Evolutionary conservation across 805 yeast species (phyloP).

Genomic region (Yamadazyma phyllophila): DNA sequence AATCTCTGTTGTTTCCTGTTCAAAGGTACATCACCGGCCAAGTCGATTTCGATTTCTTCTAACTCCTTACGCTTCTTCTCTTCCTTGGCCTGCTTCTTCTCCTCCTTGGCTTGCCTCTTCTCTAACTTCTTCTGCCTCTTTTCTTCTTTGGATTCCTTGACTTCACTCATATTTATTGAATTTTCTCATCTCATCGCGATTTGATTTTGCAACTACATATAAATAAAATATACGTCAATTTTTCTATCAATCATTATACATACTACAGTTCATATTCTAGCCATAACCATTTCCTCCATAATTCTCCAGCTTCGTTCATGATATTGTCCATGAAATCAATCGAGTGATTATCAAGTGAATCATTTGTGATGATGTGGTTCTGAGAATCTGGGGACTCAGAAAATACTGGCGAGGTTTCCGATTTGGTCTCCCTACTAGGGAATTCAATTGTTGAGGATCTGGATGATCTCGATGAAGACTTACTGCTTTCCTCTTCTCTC

Average conservation of each 20-base stretch:
- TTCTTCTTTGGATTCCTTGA: slow-evolving; percentile 18
- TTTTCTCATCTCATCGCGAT: slow-evolving; percentile 20
- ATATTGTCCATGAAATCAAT: slow-evolving; percentile 70
- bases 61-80: slow-evolving; percentile 34
- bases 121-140: slow-evolving; percentile 21
- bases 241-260: slow-evolving; percentile 5
- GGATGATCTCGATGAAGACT: slow-evolving; percentile 4
- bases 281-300: slow-evolving; percentile 83
- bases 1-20: slow-evolving; percentile 90
- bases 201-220: slow-evolving; percentile 8
- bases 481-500: slow-evolving; percentile 15
- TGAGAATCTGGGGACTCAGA: slow-evolving; percentile 6
- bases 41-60: slow-evolving; percentile 67
- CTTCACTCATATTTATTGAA: not conserved
- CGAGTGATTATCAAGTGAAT: slow-evolving; percentile 28
- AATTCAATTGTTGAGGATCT: slow-evolving; percentile 10
- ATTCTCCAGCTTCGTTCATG: slow-evolving; percentile 75
- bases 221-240: slow-evolving; percentile 1
- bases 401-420: not conserved
- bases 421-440: not conserved
- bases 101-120: slow-evolving; percentile 18
- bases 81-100: slow-evolving; percentile 32
- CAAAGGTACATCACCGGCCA: slow-evolving; percentile 71
- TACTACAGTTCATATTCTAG: slow-evolving; percentile 22
- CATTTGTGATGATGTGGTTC: slow-evolving; percentile 27